phyloP scores from a whole-genome alignment of 2,329 filamentous ascomycete genomes.

The Fusarium compactum region DNA sequence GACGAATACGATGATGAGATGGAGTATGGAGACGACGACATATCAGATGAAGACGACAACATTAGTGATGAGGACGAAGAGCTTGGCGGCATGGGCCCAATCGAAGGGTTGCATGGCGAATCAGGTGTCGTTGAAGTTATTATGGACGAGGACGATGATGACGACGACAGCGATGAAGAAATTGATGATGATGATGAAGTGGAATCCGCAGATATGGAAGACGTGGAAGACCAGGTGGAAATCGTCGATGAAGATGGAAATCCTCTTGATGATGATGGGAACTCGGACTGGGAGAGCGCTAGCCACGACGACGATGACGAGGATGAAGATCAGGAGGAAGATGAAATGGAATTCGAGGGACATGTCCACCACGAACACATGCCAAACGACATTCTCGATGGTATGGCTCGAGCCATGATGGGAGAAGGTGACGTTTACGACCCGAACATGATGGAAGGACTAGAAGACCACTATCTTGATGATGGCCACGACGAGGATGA shows the following conservation, averaged over 20 bases:
- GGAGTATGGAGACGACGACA: conserved; percentile 87
- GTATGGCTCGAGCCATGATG: conserved; percentile 68
- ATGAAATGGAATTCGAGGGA: conserved; percentile 67
- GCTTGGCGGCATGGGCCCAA: conserved; percentile 83
- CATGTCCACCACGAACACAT: conserved; percentile 67
- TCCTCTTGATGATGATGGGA: conserved; percentile 69
- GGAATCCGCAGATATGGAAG: conserved; percentile 61
- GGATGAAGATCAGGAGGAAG: conserved; percentile 64
- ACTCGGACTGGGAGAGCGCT: conserved; percentile 72
- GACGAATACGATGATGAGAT: conserved; percentile 93
- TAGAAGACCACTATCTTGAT: conserved; percentile 66
- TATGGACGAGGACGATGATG: conserved; percentile 78
- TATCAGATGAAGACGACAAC: conserved; percentile 85
- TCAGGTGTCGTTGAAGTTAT: conserved; percentile 78
- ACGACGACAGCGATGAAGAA: conserved; percentile 72
- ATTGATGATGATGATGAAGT: conserved; percentile 61
- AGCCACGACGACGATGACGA: conserved; percentile 66
- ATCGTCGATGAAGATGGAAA: conserved; percentile 74
- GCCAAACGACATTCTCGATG: conserved; percentile 61
- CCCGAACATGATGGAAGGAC: conserved; percentile 63
- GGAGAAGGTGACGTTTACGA: conserved; percentile 64
- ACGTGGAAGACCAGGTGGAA: conserved; percentile 65
- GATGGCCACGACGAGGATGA: conserved; percentile 71
- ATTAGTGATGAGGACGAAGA: conserved; percentile 92
- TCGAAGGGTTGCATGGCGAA: conserved; percentile 78